Evolutionary conservation across 176 grass and related monocot species (phyloP).

Genomic region (Avena eriantha): DNA sequence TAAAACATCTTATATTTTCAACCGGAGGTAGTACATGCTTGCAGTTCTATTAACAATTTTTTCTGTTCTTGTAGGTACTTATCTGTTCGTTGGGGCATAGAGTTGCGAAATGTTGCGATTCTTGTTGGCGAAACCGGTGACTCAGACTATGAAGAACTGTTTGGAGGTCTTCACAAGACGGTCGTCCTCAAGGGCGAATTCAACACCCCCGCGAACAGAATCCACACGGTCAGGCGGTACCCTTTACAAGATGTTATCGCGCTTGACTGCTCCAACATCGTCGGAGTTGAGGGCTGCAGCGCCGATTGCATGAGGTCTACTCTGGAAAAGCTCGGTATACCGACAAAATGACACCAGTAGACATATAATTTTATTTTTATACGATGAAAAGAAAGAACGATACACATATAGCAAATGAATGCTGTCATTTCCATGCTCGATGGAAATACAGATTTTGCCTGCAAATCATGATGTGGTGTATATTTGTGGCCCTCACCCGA

Average conservation of each 20-base stretch:
- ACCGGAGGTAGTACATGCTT: not conserved
- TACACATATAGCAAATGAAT: conserved; percentile 45
- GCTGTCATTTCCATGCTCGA: conserved; percentile 35
- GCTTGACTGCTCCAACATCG: conserved; percentile 76
- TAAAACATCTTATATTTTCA: no score
- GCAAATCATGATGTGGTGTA: conserved; percentile 4
- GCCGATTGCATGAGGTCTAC: conserved; percentile 57
- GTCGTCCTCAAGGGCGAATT: conserved; percentile 81
- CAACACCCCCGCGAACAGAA: conserved; percentile 65
- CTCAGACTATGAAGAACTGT: conserved; percentile 86
- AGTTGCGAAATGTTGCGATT: conserved; percentile 65
- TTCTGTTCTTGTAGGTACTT: conserved; percentile 67
- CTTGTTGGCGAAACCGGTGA: conserved; percentile 86
- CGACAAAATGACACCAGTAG: conserved; percentile 29
- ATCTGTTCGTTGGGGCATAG: conserved; percentile 83
- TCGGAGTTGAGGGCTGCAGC: conserved; percentile 60
- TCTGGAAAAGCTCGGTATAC: conserved; percentile 57
- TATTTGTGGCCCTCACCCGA: not conserved
- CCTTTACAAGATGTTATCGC: conserved; percentile 81
- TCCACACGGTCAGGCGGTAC: conserved; percentile 69
- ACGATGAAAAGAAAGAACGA: conserved; percentile 41
- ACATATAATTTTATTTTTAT: conserved; percentile 12
- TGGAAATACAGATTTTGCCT: conserved; percentile 62
- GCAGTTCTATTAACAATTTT: not conserved
- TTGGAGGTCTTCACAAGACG: conserved; percentile 84